These are phyloP conservation scores for Discostella pseudostelligera DNA, from an alignment of 108 stramenopile species.

Conservation along the genomic window DNA sequence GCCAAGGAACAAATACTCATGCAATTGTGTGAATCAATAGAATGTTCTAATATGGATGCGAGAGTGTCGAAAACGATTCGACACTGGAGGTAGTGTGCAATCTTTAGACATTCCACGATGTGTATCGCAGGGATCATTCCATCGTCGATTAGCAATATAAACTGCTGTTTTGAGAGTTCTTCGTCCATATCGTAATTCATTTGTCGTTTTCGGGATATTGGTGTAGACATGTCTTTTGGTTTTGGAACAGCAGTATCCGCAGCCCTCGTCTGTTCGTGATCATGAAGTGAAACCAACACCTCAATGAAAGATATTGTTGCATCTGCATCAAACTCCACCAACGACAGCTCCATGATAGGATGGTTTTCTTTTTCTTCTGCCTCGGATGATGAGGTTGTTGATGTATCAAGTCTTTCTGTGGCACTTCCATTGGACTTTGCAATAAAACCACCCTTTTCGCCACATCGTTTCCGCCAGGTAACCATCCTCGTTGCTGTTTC, in stretches of 20 bases:
- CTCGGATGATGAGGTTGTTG: neutral
- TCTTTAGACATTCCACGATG: conserved; percentile 63
- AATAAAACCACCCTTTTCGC: neutral
- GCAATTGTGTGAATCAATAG: conserved; percentile 71
- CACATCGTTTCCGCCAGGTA: conserved; percentile 21
- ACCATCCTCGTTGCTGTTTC: conserved; percentile 43
- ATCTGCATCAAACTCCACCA: conserved; percentile 35
- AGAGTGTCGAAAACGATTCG: conserved; percentile 43
- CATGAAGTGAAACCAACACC: conserved; percentile 13
- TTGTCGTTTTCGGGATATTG: conserved; percentile 5
- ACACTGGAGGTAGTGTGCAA: conserved; percentile 80
- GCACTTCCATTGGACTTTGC: neutral
- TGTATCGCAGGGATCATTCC: conserved; percentile 28
- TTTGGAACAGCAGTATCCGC: too few relatives aligned
- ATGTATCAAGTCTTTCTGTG: neutral
- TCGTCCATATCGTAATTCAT: conserved; percentile 4
- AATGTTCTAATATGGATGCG: conserved; percentile 41
- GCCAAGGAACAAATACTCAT: conserved; percentile 66
- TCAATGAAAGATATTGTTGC: conserved; percentile 27
- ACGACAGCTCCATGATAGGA: conserved; percentile 35
- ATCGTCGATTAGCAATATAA: conserved; percentile 21
- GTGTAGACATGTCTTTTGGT: neutral
- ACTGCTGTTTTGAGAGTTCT: conserved; percentile 7
- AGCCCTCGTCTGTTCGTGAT: conserved; percentile 12
- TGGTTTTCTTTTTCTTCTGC: neutral